These are phyloP conservation scores for Paraurostyla sp. DNA, from an alignment of 73 alveolate genomes.

Conservation along the genomic window DNA sequence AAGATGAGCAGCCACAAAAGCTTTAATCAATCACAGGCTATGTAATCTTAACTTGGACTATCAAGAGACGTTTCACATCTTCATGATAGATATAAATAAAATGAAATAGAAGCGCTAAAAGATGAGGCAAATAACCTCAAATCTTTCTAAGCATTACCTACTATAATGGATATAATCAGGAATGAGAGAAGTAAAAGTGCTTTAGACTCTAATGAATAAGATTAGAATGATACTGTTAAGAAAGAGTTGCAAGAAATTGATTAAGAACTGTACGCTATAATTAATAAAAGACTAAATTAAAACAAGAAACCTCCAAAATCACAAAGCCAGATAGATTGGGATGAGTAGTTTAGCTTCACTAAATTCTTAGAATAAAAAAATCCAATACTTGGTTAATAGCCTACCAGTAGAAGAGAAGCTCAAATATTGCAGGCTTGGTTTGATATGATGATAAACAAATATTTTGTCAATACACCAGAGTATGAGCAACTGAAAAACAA, in stretches of 20 bases:
- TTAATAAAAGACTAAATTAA: not conserved
- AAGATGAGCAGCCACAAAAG: not conserved
- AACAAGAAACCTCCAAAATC: conserved; percentile 15
- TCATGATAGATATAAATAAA: not conserved
- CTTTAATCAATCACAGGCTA: no score
- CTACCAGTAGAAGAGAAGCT: conserved; percentile 43
- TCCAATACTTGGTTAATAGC: not conserved
- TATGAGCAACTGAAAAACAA: not conserved
- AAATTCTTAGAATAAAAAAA: not conserved
- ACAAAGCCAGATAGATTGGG: not conserved
- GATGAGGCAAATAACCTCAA: not conserved
- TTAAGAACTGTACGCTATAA: not conserved
- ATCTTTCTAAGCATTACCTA: not conserved
- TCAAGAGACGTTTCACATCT: conserved; percentile 6
- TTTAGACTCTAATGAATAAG: not conserved
- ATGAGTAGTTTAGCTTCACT: not conserved
- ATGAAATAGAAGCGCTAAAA: not conserved
- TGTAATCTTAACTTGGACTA: not conserved
- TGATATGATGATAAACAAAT: conserved; percentile 28
- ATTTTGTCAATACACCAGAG: not conserved
- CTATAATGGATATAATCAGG: not conserved
- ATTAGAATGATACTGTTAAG: not conserved
- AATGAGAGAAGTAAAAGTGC: not conserved
- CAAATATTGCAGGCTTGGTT: conserved; percentile 29
- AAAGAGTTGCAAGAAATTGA: not conserved